A percentile compares a stretch with the other conserved stretches of the same genome.
Conservation (phyloP, 1,284 basidiomycete species). For the Trichosporon inkin region DNA sequence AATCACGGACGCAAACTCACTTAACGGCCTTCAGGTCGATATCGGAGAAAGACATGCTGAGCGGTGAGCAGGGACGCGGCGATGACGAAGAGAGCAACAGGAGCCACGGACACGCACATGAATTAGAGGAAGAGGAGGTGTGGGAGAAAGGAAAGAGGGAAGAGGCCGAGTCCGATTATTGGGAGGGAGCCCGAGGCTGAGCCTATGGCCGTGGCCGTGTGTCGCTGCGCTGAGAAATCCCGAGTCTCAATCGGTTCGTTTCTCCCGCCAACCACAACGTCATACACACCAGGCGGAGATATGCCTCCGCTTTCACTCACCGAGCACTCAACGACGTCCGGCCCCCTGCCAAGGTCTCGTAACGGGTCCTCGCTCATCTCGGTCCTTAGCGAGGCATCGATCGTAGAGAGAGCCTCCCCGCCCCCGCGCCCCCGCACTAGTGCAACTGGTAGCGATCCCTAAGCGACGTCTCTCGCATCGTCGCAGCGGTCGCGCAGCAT, state of each 20-base stretch:
- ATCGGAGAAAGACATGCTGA: slow-evolving; percentile 5
- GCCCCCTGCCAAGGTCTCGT: no score
- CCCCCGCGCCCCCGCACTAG: no score
- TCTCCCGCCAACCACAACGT: slow-evolving; percentile 1
- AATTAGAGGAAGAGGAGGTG: neutral
- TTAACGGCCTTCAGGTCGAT: slow-evolving; percentile 4
- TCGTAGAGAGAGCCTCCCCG: no score
- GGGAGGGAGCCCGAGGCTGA: neutral
- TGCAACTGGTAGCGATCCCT: no score
- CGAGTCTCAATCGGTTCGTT: neutral
- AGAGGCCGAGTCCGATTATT: slow-evolving; percentile 1
- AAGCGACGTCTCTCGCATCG: no score
- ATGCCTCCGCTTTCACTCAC: slow-evolving; percentile 2
- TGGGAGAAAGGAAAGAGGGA: neutral
- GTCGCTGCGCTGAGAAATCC: slow-evolving; percentile 4
- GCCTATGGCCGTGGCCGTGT: neutral
- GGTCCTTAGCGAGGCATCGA: no score
- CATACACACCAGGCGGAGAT: slow-evolving; percentile 5
- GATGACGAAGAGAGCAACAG: neutral
- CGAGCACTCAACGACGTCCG: neutral
- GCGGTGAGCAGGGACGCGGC: neutral
- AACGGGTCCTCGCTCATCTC: no score
- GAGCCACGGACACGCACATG: neutral
- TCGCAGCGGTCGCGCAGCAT: no score
- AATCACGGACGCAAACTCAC: neutral